phyloP scores from a whole-genome alignment of 257 asterid genomes.

The Osmanthus fragrans region DNA sequence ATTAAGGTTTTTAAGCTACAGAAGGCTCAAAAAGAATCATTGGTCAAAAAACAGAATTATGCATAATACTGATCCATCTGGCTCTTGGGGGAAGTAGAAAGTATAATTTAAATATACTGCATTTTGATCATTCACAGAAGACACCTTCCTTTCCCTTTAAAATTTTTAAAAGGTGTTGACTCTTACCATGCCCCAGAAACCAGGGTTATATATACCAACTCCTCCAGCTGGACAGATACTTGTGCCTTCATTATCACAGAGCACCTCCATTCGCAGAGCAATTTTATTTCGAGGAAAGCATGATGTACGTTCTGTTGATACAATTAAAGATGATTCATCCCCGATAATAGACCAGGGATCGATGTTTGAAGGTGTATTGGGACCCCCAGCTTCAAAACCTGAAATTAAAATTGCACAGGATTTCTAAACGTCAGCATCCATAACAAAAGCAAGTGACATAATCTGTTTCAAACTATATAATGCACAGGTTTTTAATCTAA shows the following conservation, averaged over 20 bases:
- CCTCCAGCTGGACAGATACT: constrained; percentile 77
- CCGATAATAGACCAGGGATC: constrained; percentile 94
- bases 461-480: not conserved
- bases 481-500: not conserved
- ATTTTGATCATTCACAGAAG: not conserved
- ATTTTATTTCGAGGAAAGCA: constrained; percentile 80
- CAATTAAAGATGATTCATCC: constrained; percentile 62
- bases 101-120: not conserved
- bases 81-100: not conserved
- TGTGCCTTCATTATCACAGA: constrained; percentile 55
- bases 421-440: constrained; percentile 3
- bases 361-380: constrained; percentile 81
- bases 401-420: constrained; percentile 29
- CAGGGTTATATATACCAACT: constrained; percentile 94
- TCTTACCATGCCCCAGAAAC: constrained; percentile 98
- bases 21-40: not conserved
- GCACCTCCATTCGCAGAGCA: constrained; percentile 84
- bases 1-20: not conserved
- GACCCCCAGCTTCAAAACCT: constrained; percentile 99
- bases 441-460: constrained; percentile 1
- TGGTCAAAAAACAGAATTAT: not conserved
- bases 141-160: not conserved
- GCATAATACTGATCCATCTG: not conserved
- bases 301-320: constrained; percentile 86
- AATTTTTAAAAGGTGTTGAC: constrained; percentile 13